These are phyloP conservation scores for Hymenoscyphus repandus DNA, from an alignment of 2,329 filamentous ascomycete species.

Conservation along the genomic window DNA sequence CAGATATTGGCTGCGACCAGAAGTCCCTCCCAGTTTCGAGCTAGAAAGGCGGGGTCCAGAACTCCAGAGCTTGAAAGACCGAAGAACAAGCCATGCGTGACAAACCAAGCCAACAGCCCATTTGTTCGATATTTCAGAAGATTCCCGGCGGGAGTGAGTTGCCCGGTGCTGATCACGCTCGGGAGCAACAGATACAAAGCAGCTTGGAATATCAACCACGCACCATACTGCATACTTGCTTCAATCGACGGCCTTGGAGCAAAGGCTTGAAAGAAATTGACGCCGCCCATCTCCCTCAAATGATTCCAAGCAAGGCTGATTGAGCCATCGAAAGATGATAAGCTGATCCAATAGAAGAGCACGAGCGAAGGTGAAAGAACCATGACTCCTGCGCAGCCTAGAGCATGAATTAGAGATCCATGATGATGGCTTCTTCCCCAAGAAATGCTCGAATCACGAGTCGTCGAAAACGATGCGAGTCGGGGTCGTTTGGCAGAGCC, in stretches of 20 bases:
- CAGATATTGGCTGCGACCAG: constrained; percentile 36
- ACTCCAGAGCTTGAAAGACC: constrained; percentile 26
- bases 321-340: constrained; percentile 21
- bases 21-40: constrained; percentile 38
- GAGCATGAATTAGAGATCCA: constrained; percentile 4
- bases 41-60: constrained; percentile 37
- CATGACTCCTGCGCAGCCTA: constrained; percentile 23
- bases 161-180: constrained; percentile 32
- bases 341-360: constrained; percentile 22
- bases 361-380: constrained; percentile 18
- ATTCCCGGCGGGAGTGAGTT: constrained; percentile 39
- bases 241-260: constrained; percentile 12
- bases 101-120: constrained; percentile 36
- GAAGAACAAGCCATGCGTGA: constrained; percentile 34
- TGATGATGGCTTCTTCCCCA: constrained; percentile 8
- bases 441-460: constrained; percentile 4
- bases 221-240: constrained; percentile 24
- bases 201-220: constrained; percentile 34
- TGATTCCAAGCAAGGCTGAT: constrained; percentile 12
- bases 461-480: constrained; percentile 3
- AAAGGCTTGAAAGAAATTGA: constrained; percentile 14
- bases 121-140: constrained; percentile 40
- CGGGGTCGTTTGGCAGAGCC: not conserved
- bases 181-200: constrained; percentile 33
- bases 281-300: constrained; percentile 8